These are phyloP conservation scores for Neonectria ditissima DNA, from an alignment of 2,329 filamentous ascomycete species.

Conservation along the genomic window DNA sequence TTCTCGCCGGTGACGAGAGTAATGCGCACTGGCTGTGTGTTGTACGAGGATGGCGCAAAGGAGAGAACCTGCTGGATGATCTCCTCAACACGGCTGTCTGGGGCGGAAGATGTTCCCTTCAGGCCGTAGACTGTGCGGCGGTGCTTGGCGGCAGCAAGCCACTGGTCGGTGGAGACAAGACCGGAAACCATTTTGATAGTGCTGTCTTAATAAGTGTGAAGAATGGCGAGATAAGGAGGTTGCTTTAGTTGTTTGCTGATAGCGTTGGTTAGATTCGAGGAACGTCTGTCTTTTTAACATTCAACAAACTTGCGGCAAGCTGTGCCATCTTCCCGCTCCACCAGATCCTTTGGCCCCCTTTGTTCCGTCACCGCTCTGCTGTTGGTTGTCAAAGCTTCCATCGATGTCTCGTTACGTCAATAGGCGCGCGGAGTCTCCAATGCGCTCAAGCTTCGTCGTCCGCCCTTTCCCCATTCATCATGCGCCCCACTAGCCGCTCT, in stretches of 20 bases:
- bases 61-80: slow-evolving; percentile 42
- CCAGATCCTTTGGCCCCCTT: background rate
- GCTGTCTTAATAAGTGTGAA: background rate
- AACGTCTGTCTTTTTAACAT: background rate
- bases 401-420: background rate
- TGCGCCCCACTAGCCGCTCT: background rate
- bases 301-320: background rate
- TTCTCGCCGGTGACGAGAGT: slow-evolving; percentile 39
- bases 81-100: slow-evolving; percentile 46
- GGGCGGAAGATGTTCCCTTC: slow-evolving; percentile 42
- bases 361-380: background rate
- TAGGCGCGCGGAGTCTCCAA: background rate
- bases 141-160: slow-evolving; percentile 43
- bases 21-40: slow-evolving; percentile 40
- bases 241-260: too few species aligned
- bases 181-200: background rate
- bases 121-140: slow-evolving; percentile 48
- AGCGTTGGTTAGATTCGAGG: too few species aligned
- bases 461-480: background rate
- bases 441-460: background rate
- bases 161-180: slow-evolving; percentile 36
- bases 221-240: too few species aligned
- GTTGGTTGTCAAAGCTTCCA: background rate
- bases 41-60: slow-evolving; percentile 41
- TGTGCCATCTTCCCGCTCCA: background rate